Evolutionary conservation across 169 alveolate genomes (phyloP), one percentile per base, ranked within the genome.

Genomic region (Amoebophrya sp.): DNA sequence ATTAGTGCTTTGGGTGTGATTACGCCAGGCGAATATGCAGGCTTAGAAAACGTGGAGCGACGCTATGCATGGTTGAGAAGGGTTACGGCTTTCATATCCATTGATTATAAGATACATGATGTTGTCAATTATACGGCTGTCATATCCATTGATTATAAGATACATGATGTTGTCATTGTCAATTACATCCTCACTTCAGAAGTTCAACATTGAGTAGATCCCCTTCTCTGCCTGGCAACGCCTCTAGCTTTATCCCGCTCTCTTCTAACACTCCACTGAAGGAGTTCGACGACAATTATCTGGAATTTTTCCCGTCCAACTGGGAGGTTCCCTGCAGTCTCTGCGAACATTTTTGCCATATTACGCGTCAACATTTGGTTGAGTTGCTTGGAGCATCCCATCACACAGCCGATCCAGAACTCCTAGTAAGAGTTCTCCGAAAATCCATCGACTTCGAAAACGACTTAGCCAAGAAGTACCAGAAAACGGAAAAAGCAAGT

Each of bases 311-410:
- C 55, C 90, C 90, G 0, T 0, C 29, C 3, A 0, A 0, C 55
- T 89, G 90, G 90, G 38, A 36, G 6, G 55, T 89, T 3, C 38
- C 90, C 34, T 38, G 65, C 33, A 1, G 39, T 36, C n/a, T 89
- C 38, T 39, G 39, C 55, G 90, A 89, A 55, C 90, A 89, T 26
- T 89, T 89, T 26, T 89, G 90, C 90, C 90, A 89, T 55, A 89
- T 89, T 33, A 89, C 90, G 6, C 47, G 90, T 1, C 90, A 89
- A 40, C 90, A 89, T 26, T 89, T 89, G 65, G 90, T 89, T 34
- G 90, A 89, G 55, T 34, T 89, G 55, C 54, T 89, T 12, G 90
- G 89, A 12, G 89, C 47, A 33, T 6, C 55, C 12, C 90, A 89
- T 39, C 90, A 38, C 90, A 89, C 53, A 24, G n/a, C 54, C 23